Conservation (phyloP, 805 yeast genomes). For the Candida pseudoglaebosa region DNA sequence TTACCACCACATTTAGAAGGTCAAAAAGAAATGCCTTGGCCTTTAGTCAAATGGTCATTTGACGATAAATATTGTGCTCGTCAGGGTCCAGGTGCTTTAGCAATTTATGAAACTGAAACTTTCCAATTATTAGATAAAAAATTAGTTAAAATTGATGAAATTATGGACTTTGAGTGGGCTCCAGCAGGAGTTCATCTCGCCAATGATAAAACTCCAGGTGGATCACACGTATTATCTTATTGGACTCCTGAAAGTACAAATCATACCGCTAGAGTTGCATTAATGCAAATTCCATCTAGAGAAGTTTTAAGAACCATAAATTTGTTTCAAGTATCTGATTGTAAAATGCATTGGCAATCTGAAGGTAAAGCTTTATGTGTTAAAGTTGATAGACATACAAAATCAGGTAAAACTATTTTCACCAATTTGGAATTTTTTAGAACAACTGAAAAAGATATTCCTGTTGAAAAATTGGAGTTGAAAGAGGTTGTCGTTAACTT, state of each 20-base stretch:
- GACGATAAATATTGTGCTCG: conserved; percentile 94
- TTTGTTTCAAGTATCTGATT: conserved; percentile 89
- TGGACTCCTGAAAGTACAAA: conserved; percentile 96
- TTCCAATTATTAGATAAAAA: conserved; percentile 86
- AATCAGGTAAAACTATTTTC: conserved; percentile 87
- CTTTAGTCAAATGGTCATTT: conserved; percentile 91
- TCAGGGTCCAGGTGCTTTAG: conserved; percentile 87
- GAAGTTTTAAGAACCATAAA: conserved; percentile 85
- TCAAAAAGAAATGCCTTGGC: conserved; percentile 83
- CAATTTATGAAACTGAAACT: conserved; percentile 76
- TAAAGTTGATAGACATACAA: conserved; percentile 95
- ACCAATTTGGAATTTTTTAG: conserved; percentile 91
- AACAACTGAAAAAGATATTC: conserved; percentile 81
- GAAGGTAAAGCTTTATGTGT: conserved; percentile 82
- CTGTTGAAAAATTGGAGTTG: conserved; percentile 91
- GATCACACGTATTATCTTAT: conserved; percentile 72
- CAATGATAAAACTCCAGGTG: conserved; percentile 48
- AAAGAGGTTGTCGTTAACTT: conserved; percentile 84
- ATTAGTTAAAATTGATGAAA: conserved; percentile 74
- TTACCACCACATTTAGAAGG: conserved; percentile 69
- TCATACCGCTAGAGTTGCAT: conserved; percentile 91
- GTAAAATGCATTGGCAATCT: conserved; percentile 91
- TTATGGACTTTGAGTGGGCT: conserved; percentile 91
- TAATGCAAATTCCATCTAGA: conserved; percentile 83
- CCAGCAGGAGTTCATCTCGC: conserved; percentile 78